A percentile compares a stretch with the other conserved stretches of the same genome.
Conservation (phyloP, 176 grass and related monocot genomes). For the Elymus sibiricus region DNA sequence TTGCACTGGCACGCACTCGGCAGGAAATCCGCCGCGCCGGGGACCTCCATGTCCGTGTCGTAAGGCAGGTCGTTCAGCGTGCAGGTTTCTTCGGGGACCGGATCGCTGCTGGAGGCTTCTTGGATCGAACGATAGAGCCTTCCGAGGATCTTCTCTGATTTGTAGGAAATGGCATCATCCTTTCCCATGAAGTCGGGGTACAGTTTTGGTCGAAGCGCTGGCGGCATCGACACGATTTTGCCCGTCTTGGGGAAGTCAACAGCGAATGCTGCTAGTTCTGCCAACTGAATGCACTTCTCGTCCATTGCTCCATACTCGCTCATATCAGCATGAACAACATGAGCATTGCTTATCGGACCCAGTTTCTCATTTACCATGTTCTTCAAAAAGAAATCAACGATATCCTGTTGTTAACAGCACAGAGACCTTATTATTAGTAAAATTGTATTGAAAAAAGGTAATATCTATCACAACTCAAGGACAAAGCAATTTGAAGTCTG, state of each 20-base stretch:
- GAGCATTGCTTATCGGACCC: not conserved
- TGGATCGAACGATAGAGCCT: not conserved
- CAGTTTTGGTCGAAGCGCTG: not conserved
- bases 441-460: not conserved
- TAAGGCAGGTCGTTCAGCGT: conserved; percentile 45
- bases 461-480: not conserved
- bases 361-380: not conserved
- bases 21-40: conserved; percentile 51
- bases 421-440: not conserved
- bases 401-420: not conserved
- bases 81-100: not conserved
- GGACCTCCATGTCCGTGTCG: conserved; percentile 68
- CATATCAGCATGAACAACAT: not conserved
- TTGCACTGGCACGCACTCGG: conserved; percentile 56
- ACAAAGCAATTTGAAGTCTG: not conserved
- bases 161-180: not conserved
- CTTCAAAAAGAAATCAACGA: not conserved
- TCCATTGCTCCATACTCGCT: not conserved
- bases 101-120: not conserved
- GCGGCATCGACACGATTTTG: not conserved
- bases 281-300: not conserved
- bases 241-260: not conserved
- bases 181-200: not conserved
- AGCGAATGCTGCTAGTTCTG: not conserved
- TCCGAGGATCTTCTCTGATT: not conserved